A percentile compares a stretch with the other conserved stretches of the same genome.
These are phyloP conservation scores for Cercospora sp. DNA, from an alignment of 2,329 filamentous ascomycete genomes.

Conservation along the genomic window DNA sequence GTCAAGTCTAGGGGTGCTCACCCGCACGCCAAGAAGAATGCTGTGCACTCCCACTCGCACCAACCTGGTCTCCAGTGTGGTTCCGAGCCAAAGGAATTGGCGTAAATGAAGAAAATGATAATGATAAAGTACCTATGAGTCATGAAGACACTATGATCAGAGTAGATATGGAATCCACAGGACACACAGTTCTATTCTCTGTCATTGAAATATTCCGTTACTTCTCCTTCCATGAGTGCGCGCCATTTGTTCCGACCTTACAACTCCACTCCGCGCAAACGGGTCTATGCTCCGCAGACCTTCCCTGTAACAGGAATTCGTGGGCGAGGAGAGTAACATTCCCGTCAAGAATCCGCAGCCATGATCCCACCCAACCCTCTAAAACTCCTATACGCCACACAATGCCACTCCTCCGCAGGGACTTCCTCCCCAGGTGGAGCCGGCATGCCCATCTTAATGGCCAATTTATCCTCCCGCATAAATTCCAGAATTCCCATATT, in stretches of 20 bases:
- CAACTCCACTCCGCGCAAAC: neutral
- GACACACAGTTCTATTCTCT: neutral
- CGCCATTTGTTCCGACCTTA: no score
- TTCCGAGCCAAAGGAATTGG: constrained; percentile 8
- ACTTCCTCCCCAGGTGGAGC: neutral
- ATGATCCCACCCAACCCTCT: constrained; percentile 11
- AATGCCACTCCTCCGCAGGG: constrained; percentile 5
- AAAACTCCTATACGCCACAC: constrained; percentile 7
- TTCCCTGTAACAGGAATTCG: neutral
- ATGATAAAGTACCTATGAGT: neutral
- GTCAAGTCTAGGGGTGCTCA: constrained; percentile 19
- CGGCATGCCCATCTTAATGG: neutral
- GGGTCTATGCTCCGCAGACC: neutral
- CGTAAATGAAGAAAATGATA: neutral
- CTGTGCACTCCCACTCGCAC: constrained; percentile 13
- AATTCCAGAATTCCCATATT: constrained; percentile 11
- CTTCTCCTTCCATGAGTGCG: neutral
- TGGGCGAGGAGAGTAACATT: neutral
- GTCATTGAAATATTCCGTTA: neutral
- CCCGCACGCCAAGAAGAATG: constrained; percentile 21
- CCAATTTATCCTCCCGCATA: constrained; percentile 1
- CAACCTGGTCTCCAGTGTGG: constrained; percentile 18
- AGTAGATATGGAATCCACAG: neutral
- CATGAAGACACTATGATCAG: neutral
- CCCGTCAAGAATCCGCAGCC: neutral